Percentiles rank a stretch among this genome's conserved stretches.
These are phyloP conservation scores for Ogataea degrootiae DNA, from an alignment of 805 yeast species.

Conservation along the genomic window DNA sequence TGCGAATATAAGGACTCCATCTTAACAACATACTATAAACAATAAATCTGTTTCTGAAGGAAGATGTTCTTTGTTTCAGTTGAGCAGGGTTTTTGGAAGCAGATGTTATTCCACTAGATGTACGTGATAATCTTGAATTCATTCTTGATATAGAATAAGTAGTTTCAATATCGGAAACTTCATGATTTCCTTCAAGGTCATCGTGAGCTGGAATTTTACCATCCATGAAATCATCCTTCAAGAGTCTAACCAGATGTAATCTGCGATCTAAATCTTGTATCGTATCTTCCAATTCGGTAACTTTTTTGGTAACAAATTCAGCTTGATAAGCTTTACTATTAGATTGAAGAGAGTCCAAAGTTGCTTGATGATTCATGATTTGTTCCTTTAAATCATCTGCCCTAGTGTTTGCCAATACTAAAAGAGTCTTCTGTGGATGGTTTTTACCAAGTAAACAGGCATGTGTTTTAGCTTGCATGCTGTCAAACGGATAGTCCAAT, in stretches of 20 bases:
- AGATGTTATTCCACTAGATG: constrained; percentile 12
- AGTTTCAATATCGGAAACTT: constrained; percentile 18
- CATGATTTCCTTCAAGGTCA: constrained; percentile 20
- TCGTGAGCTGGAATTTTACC: constrained; percentile 25
- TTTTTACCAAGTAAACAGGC: constrained; percentile 53
- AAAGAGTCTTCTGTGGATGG: constrained; percentile 54
- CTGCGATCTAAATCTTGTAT: constrained; percentile 30
- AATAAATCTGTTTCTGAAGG: constrained; percentile 59
- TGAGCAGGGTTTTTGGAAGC: constrained; percentile 11
- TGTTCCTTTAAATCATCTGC: constrained; percentile 35
- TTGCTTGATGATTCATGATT: constrained; percentile 27
- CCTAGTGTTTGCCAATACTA: constrained; percentile 37
- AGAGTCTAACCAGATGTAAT: constrained; percentile 18
- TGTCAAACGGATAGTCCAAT: constrained; percentile 54
- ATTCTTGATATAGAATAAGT: constrained; percentile 12
- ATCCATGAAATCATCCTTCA: constrained; percentile 20
- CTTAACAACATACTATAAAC: constrained; percentile 69
- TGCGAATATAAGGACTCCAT: constrained; percentile 71
- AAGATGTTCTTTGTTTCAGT: constrained; percentile 32
- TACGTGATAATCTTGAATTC: constrained; percentile 11
- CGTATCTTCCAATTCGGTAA: constrained; percentile 21
- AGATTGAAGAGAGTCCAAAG: constrained; percentile 17
- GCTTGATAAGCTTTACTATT: constrained; percentile 3
- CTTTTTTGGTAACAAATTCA: constrained; percentile 7
- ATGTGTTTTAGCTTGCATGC: constrained; percentile 53